A percentile compares a stretch with the other conserved stretches of the same genome.
phyloP scores from a whole-genome alignment of 208 protist species.

The Crithidia fasciculata region DNA sequence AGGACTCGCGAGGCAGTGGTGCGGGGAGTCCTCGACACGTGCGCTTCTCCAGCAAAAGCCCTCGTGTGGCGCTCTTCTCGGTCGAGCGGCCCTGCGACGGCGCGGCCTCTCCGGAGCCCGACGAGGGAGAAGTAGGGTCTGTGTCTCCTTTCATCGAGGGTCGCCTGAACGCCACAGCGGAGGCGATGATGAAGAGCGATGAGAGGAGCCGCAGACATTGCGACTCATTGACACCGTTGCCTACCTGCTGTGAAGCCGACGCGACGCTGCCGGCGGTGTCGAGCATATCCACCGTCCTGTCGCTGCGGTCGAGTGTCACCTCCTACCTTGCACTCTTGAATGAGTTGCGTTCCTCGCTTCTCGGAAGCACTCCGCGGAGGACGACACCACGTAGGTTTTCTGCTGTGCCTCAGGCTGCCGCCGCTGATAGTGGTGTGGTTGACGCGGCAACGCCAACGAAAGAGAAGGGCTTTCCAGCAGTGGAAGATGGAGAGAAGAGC shows the following conservation, averaged over 20 bases:
- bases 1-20: background rate
- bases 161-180: background rate
- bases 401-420: background rate
- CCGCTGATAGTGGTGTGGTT: background rate
- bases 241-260: too few relatives aligned
- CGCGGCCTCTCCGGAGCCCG: background rate
- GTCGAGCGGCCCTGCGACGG: conserved; percentile 32
- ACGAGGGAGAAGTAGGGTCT: background rate
- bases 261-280: background rate
- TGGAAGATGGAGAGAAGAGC: background rate
- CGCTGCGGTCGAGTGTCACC: conserved; percentile 7
- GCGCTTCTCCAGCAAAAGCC: conserved; percentile 69
- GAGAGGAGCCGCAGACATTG: too few relatives aligned
- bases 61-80: conserved; percentile 48
- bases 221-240: background rate
- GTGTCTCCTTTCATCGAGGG: background rate
- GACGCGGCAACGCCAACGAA: conserved; percentile 8
- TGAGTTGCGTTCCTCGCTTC: conserved; percentile 11
- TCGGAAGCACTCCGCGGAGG: background rate
- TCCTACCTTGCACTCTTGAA: conserved; percentile 1
- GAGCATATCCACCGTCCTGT: conserved; percentile 1
- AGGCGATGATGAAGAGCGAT: too few relatives aligned
- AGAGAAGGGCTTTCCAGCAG: background rate
- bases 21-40: conserved; percentile 24
- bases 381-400: background rate